phyloP scores from a whole-genome alignment of 2,329 filamentous ascomycete species.

The Phaeoacremonium minimum region DNA sequence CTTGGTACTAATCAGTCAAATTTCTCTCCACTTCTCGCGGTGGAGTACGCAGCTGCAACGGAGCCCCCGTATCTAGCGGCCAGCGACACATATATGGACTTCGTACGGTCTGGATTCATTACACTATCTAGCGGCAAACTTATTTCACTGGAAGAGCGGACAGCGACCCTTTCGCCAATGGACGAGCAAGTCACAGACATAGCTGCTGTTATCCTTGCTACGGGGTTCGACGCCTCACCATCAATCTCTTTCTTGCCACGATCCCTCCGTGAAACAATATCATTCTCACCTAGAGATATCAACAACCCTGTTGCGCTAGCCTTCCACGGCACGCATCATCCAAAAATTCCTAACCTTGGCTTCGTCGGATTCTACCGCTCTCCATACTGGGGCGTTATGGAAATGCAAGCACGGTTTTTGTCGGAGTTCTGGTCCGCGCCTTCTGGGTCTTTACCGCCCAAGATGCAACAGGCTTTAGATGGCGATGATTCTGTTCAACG shows the following conservation, averaged over 20 bases:
- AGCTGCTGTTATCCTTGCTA: conserved; percentile 67
- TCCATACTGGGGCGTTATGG: conserved; percentile 83
- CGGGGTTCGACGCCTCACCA: conserved; percentile 64
- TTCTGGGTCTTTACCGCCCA: conserved; percentile 15
- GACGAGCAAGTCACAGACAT: conserved; percentile 45
- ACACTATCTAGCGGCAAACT: conserved; percentile 44
- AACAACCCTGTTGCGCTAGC: conserved; percentile 63
- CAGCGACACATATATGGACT: conserved; percentile 69
- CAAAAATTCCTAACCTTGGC: conserved; percentile 58
- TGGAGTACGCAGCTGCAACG: conserved; percentile 32
- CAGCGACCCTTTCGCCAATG: conserved; percentile 24
- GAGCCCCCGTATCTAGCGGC: conserved; percentile 64
- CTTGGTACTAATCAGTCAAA: conserved; percentile 52
- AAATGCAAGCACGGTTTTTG: conserved; percentile 75
- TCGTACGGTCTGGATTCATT: conserved; percentile 64
- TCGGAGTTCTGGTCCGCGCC: conserved; percentile 51
- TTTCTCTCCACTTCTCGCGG: conserved; percentile 36
- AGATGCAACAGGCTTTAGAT: conserved; percentile 33
- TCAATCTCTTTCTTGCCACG: conserved; percentile 62
- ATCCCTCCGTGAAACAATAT: conserved; percentile 49
- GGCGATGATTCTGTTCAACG: conserved; percentile 38
- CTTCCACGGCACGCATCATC: conserved; percentile 61
- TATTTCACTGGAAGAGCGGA: conserved; percentile 25
- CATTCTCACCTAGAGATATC: conserved; percentile 48
- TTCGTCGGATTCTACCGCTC: conserved; percentile 83